Evolutionary conservation across 352 stramenopile species (phyloP).

Genomic region (Pythium guiyangense): DNA sequence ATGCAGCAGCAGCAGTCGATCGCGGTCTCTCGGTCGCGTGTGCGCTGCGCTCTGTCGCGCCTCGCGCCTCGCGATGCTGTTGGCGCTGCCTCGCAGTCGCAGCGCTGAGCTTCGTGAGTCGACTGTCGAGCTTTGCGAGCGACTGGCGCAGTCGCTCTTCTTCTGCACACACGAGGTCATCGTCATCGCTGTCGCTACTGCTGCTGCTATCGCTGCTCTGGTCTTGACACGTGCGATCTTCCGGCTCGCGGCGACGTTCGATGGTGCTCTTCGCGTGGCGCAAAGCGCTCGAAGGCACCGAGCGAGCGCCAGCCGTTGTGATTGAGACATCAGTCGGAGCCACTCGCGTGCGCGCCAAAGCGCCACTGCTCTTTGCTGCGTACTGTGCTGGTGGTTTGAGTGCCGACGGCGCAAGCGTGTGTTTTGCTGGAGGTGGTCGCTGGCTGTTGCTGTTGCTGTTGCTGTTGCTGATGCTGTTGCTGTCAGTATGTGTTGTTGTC

Average conservation of each 20-base stretch:
- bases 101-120: conserved; percentile 21
- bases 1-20: neutral
- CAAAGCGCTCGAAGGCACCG: neutral
- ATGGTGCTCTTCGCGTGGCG: neutral
- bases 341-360: no score
- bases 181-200: conserved; percentile 22
- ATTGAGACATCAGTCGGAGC: no score
- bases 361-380: neutral
- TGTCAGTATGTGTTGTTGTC: no score
- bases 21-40: neutral
- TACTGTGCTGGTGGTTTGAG: conserved; percentile 5
- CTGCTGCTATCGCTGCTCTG: neutral
- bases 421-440: no score
- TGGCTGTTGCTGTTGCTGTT: no score
- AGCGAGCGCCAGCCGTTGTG: no score
- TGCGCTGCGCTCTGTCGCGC: neutral
- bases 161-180: conserved; percentile 31
- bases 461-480: no score
- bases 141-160: conserved; percentile 45
- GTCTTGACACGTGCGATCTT: neutral
- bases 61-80: neutral
- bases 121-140: conserved; percentile 44
- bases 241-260: neutral
- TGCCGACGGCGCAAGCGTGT: neutral
- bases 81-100: neutral